Evolutionary conservation across 2,329 filamentous ascomycete species (phyloP).

Genomic region (Penicillium expansum): DNA sequence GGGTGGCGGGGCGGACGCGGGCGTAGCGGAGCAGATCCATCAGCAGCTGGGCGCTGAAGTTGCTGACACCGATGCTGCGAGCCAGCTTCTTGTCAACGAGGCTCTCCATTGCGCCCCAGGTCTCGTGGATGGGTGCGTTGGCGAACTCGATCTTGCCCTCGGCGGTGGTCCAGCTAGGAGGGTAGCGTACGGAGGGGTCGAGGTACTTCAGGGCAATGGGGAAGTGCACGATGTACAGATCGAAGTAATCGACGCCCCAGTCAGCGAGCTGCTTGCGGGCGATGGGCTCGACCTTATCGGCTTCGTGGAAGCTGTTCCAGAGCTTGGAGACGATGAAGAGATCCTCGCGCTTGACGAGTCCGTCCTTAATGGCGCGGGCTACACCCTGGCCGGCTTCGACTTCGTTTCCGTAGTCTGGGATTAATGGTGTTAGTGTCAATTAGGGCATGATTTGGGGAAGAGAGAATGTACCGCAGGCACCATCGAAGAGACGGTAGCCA

Average conservation of each 20-base stretch:
- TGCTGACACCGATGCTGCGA: slow-evolving; percentile 74
- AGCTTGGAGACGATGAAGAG: slow-evolving; percentile 93
- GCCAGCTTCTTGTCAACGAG: slow-evolving; percentile 68
- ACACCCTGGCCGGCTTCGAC: slow-evolving; percentile 74
- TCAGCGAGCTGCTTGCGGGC: slow-evolving; percentile 73
- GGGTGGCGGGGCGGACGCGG: slow-evolving; percentile 68
- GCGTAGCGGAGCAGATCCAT: slow-evolving; percentile 79
- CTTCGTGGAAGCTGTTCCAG: slow-evolving; percentile 88
- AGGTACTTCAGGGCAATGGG: slow-evolving; percentile 83
- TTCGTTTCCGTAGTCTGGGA: slow-evolving; percentile 79
- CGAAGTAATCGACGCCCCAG: slow-evolving; percentile 86
- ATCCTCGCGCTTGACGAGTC: slow-evolving; percentile 77
- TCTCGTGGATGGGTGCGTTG: slow-evolving; percentile 74
- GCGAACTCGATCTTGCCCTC: slow-evolving; percentile 62
- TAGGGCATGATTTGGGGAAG: not conserved
- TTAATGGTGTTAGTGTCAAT: not conserved
- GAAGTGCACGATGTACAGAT: slow-evolving; percentile 88
- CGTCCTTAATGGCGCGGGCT: slow-evolving; percentile 74
- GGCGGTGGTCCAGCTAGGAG: slow-evolving; percentile 69
- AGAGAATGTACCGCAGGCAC: slow-evolving; percentile 52
- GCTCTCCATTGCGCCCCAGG: slow-evolving; percentile 76
- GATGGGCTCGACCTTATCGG: slow-evolving; percentile 72
- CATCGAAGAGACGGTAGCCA: slow-evolving; percentile 61
- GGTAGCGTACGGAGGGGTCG: slow-evolving; percentile 74
- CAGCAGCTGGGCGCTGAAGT: slow-evolving; percentile 75